These are phyloP conservation scores for Leucosporidium creatinivorum DNA, from an alignment of 768 basidiomycete genomes.

Conservation along the genomic window DNA sequence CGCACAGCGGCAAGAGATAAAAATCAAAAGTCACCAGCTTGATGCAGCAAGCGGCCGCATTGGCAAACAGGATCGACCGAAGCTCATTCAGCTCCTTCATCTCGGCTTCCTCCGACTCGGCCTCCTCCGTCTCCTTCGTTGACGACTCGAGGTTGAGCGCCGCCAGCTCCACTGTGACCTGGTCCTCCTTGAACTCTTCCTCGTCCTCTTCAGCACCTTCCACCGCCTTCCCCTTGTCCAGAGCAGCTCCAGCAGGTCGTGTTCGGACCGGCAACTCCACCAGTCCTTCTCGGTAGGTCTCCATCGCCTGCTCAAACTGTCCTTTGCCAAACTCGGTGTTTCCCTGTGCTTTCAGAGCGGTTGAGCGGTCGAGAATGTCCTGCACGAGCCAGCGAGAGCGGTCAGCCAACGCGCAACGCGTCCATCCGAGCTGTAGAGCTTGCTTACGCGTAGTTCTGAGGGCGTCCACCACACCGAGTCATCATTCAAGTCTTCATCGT, in stretches of 20 bases:
- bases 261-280: constrained; percentile 21
- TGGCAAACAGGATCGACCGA: constrained; percentile 27
- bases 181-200: neutral
- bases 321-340: constrained; percentile 21
- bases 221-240: constrained; percentile 20
- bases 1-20: too few relatives aligned
- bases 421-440: neutral
- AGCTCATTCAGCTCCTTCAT: constrained; percentile 22
- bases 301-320: constrained; percentile 20
- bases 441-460: neutral
- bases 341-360: constrained; percentile 11
- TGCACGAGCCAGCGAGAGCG: neutral
- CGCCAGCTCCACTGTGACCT: neutral
- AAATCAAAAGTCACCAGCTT: constrained; percentile 26
- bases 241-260: too few relatives aligned
- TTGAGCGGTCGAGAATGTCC: constrained; percentile 14
- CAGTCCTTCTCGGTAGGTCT: constrained; percentile 20
- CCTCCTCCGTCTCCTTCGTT: neutral
- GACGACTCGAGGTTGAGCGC: neutral
- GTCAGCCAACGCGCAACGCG: neutral
- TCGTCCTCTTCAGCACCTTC: neutral
- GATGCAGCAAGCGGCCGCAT: constrained; percentile 33
- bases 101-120: constrained; percentile 12
- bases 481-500: constrained; percentile 1
- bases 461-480: neutral